phyloP scores from a whole-genome alignment of 2,329 filamentous ascomycete species.

The Trichoderma simmonsii region DNA sequence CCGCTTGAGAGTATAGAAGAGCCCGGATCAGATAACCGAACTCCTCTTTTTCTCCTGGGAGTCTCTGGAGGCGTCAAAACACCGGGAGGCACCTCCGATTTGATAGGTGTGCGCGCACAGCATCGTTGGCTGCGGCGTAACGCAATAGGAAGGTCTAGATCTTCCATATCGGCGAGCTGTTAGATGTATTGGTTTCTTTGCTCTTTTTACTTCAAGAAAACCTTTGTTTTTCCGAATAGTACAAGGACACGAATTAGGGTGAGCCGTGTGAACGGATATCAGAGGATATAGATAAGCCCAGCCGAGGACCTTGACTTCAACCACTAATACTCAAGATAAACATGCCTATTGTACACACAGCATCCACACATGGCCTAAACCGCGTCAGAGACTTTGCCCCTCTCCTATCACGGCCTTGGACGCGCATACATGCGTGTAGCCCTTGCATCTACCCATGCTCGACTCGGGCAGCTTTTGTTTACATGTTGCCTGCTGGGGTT shows the following conservation, averaged over 20 bases:
- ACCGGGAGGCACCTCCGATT: constrained; percentile 20
- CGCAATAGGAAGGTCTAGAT: constrained; percentile 51
- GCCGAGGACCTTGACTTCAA: not conserved
- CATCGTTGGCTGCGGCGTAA: constrained; percentile 52
- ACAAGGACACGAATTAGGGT: too few relatives aligned
- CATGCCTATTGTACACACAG: not conserved
- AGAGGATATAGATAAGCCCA: not conserved
- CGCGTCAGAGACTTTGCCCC: constrained; percentile 12
- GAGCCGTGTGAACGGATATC: not conserved
- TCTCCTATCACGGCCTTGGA: not conserved
- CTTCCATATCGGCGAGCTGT: constrained; percentile 30
- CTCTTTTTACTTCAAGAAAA: not conserved
- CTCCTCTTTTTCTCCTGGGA: constrained; percentile 43
- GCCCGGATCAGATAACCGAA: constrained; percentile 60
- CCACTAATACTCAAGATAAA: not conserved
- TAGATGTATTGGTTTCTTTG: not conserved
- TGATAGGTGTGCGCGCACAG: constrained; percentile 32
- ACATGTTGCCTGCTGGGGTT: constrained; percentile 41
- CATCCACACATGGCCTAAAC: not conserved
- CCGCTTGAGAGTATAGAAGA: constrained; percentile 45
- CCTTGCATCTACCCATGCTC: constrained; percentile 5
- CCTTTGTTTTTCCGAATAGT: not conserved
- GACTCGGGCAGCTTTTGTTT: constrained; percentile 39
- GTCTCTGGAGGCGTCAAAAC: constrained; percentile 27
- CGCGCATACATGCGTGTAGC: constrained; percentile 2